Percentiles rank a stretch among this genome's conserved stretches.
phyloP scores from a whole-genome alignment of 257 asterid genomes.

The Cynanchum wilfordii region DNA sequence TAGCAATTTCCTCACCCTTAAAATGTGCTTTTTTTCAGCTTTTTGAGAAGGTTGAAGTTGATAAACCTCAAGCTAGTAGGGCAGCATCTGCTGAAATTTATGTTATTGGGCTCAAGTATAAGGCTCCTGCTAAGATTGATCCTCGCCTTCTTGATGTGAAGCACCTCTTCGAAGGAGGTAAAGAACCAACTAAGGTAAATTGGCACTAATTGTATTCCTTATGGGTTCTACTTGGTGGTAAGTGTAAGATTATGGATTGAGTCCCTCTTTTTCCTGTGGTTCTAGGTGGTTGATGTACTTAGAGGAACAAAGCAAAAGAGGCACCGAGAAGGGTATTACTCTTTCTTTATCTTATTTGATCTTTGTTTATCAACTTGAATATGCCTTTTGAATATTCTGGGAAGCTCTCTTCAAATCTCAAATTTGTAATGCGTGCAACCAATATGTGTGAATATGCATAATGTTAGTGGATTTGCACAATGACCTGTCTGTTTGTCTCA shows the following conservation, averaged over 20 bases:
- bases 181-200: constrained; percentile 76
- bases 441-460: neutral
- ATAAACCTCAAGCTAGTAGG: constrained; percentile 86
- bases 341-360: neutral
- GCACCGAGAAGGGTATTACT: constrained; percentile 78
- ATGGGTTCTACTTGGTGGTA: neutral
- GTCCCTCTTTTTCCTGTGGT: neutral
- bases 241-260: neutral
- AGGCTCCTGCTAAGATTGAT: constrained; percentile 95
- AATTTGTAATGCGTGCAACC: neutral
- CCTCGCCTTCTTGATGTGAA: constrained; percentile 90
- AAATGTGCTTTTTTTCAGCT: constrained; percentile 39
- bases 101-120: constrained; percentile 64
- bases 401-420: neutral
- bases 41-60: constrained; percentile 95
- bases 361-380: neutral
- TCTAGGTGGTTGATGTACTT: constrained; percentile 75
- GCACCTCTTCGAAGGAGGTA: constrained; percentile 80
- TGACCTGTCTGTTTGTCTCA: neutral
- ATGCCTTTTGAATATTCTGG: neutral
- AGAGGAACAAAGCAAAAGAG: constrained; percentile 71
- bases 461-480: neutral
- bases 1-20: constrained; percentile 14
- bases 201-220: neutral
- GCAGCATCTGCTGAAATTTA: constrained; percentile 91